Percentiles rank a stretch among this genome's conserved stretches.
These are phyloP conservation scores for Oxyria digyna DNA, from an alignment of 148 eudicot species.

Conservation along the genomic window DNA sequence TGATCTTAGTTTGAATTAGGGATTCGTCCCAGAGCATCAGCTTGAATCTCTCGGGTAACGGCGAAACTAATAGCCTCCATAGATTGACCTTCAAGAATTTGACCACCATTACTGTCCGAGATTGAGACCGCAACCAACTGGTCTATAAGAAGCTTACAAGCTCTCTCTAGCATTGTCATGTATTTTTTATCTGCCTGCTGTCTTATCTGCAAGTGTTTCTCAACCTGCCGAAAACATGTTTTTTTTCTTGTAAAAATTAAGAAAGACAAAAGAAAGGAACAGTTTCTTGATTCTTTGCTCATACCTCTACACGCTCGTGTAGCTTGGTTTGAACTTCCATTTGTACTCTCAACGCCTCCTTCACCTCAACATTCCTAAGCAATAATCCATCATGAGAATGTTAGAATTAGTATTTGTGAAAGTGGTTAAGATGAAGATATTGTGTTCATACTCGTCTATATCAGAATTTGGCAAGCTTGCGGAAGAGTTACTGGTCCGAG, in stretches of 20 bases:
- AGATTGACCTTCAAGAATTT: slow-evolving; percentile 24
- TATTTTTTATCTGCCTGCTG: slow-evolving; percentile 58
- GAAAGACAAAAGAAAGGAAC: background rate
- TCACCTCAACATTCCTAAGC: slow-evolving; percentile 54
- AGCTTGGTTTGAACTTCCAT: slow-evolving; percentile 82
- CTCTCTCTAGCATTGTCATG: slow-evolving; percentile 62
- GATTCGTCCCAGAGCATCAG: slow-evolving; percentile 8
- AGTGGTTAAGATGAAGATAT: background rate
- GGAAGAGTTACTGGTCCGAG: slow-evolving; percentile 46
- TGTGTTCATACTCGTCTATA: slow-evolving; percentile 53
- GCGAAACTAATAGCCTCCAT: slow-evolving; percentile 9
- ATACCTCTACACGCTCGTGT: slow-evolving; percentile 76
- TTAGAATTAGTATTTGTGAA: background rate
- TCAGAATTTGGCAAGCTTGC: slow-evolving; percentile 56
- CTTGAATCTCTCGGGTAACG: slow-evolving; percentile 21
- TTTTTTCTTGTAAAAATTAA: background rate
- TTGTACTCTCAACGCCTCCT: slow-evolving; percentile 76
- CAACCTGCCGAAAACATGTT: slow-evolving; percentile 32
- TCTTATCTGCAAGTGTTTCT: slow-evolving; percentile 69
- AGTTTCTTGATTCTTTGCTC: background rate
- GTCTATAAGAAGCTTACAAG: slow-evolving; percentile 65
- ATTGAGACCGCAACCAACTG: slow-evolving; percentile 45
- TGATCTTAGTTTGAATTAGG: too few species aligned
- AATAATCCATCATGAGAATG: background rate
- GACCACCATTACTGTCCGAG: slow-evolving; percentile 18